Evolutionary conservation across 1,139 yeast genomes (phyloP).

Genomic region (Ogataea hybrid): DNA sequence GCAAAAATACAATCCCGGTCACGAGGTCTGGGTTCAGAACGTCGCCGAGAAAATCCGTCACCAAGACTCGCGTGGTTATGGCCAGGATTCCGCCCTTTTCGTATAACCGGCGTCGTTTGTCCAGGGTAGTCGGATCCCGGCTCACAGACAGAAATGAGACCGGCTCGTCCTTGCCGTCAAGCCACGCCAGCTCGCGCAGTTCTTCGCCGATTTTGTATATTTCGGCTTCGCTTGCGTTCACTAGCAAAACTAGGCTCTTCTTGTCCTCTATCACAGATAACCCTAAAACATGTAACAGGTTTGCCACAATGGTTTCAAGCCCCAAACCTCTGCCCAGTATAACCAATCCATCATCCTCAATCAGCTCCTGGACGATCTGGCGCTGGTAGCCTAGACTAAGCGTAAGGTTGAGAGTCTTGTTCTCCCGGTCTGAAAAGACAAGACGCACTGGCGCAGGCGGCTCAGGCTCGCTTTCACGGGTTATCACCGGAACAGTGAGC

Average conservation of each 20-base stretch:
- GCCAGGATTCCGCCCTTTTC: slow-evolving; percentile 80
- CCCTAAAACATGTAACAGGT: slow-evolving; percentile 70
- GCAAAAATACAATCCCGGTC: slow-evolving; percentile 79
- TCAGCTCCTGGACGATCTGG: slow-evolving; percentile 68
- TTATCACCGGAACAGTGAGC: slow-evolving; percentile 4
- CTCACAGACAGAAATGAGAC: slow-evolving; percentile 43
- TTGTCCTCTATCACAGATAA: slow-evolving; percentile 52
- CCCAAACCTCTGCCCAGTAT: slow-evolving; percentile 88
- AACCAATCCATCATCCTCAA: slow-evolving; percentile 70
- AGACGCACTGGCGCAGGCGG: background rate
- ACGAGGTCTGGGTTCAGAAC: slow-evolving; percentile 62
- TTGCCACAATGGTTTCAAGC: slow-evolving; percentile 66
- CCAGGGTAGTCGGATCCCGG: slow-evolving; percentile 56
- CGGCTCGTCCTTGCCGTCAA: slow-evolving; percentile 33
- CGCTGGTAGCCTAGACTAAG: slow-evolving; percentile 73
- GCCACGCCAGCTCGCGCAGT: slow-evolving; percentile 59
- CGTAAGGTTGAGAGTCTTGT: slow-evolving; percentile 45
- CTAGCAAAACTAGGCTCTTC: slow-evolving; percentile 62
- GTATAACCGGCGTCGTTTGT: slow-evolving; percentile 63
- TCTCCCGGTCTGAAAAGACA: background rate
- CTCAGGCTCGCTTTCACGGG: slow-evolving; percentile 4
- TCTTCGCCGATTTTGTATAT: slow-evolving; percentile 57
- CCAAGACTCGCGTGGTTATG: slow-evolving; percentile 74
- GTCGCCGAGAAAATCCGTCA: slow-evolving; percentile 80
- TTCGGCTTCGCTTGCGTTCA: slow-evolving; percentile 71